A percentile compares a stretch with the other conserved stretches of the same genome.
phyloP scores from a whole-genome alignment of 495 filamentous ascomycete species.

The Neurospora terricola region DNA sequence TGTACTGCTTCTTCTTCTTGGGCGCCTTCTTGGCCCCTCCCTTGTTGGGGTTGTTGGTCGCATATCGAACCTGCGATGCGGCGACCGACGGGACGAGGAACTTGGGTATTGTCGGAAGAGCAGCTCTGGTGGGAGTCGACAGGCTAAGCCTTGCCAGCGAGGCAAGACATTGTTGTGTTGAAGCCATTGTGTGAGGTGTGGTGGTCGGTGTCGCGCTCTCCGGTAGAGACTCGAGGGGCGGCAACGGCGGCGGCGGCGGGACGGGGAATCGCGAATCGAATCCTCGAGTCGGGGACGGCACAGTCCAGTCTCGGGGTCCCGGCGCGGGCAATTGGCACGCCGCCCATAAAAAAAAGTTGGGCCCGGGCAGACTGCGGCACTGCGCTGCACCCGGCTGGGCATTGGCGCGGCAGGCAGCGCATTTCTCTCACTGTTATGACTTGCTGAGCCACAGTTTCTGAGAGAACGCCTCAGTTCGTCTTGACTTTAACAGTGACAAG shows the following conservation, averaged over 20 bases:
- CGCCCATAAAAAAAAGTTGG: constrained; percentile 20
- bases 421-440: background rate
- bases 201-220: constrained; percentile 1
- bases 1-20: constrained; percentile 55
- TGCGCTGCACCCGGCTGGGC: background rate
- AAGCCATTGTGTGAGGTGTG: constrained; percentile 24
- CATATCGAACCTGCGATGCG: constrained; percentile 26
- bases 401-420: background rate
- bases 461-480: background rate
- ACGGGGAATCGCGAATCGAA: constrained; percentile 7
- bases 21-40: constrained; percentile 36
- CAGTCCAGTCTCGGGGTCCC: background rate
- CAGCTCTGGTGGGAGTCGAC: constrained; percentile 22
- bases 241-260: background rate
- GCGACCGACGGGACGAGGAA: constrained; percentile 31
- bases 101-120: constrained; percentile 28
- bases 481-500: background rate
- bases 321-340: background rate
- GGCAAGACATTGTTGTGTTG: constrained; percentile 44
- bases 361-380: constrained; percentile 1
- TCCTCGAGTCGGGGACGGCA: background rate
- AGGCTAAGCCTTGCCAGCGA: constrained; percentile 50
- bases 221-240: background rate
- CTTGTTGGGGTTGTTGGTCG: constrained; percentile 16
- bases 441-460: background rate